Evolutionary conservation across 1,284 basidiomycete species (phyloP), one percentile per base, ranked within the genome.

Genomic region (Boletus smithii): DNA sequence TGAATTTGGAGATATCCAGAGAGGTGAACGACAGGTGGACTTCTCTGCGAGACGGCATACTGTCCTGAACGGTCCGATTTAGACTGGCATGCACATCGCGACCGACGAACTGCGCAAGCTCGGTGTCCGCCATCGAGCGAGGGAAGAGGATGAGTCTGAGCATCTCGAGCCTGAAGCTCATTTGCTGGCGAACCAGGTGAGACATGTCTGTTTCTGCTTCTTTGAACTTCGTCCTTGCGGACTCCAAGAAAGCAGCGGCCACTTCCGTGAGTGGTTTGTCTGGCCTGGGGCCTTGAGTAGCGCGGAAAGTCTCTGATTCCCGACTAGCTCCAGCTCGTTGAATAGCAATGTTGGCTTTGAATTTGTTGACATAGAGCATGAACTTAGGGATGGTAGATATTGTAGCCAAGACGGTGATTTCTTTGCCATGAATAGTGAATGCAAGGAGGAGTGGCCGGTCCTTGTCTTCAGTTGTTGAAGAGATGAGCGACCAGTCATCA

Each of bases 221-320:
- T 55, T 79, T 80, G 61, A 86, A 76, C 35, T 79, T 77, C 42
- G 72, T 79, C 44, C 81, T 73, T 22, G 89, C 87, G 0, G 87
- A 85, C 44, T 81, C 75, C 29, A 93, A 68, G 77, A 93, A 88
- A 13, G 88, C 88, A 46, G 88, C 82, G 0, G 91, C 88, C 29
- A 93, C 86, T 8, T 87, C 81, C 1, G 89, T 89, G 4, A 91
- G 73, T 5, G 88, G 78, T 61, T 88, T 87, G 53, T 84, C 83
- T 5, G 86, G 85, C 57, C 79, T 83, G 5, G 85, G 80, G 7
- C 75, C 70, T 29, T 77, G 77, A 17, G 81, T 79, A 13, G 78
- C 73, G 17, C 85, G 74, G 73, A 88, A 90, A 1, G 84, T 79
- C 48, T 78, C 74, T 2, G 88, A 85, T 68, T 85, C 85, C 50